Conservation (phyloP, 768 basidiomycete genomes). For the Lyophyllum semitale region DNA sequence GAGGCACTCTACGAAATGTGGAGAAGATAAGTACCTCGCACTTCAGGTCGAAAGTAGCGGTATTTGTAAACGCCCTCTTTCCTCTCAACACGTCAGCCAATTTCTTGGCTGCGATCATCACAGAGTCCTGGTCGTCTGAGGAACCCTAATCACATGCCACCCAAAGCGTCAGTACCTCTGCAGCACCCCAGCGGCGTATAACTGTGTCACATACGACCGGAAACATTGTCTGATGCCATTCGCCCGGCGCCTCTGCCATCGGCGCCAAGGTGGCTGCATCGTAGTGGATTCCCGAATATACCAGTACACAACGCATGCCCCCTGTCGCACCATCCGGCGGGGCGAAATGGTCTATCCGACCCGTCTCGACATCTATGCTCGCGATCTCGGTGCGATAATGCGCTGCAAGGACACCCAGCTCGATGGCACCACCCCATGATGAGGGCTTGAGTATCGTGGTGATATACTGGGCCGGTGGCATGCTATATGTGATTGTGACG, state of each 20-base stretch:
- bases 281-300: slow-evolving; percentile 97
- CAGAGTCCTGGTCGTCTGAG: slow-evolving; percentile 45
- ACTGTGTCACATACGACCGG: slow-evolving; percentile 47
- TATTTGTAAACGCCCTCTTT: slow-evolving; percentile 89
- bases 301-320: slow-evolving; percentile 63
- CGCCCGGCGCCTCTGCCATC: slow-evolving; percentile 67
- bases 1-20: neutral
- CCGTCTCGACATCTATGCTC: slow-evolving; percentile 90
- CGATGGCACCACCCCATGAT: slow-evolving; percentile 97
- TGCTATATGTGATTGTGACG: slow-evolving; percentile 25
- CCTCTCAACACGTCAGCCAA: slow-evolving; percentile 72
- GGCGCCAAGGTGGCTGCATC: slow-evolving; percentile 89
- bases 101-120: slow-evolving; percentile 65
- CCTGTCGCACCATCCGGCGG: slow-evolving; percentile 44
- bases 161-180: neutral
- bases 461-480: slow-evolving; percentile 73
- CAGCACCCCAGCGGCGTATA: neutral
- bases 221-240: slow-evolving; percentile 90
- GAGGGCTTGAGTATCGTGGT: slow-evolving; percentile 74
- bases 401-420: slow-evolving; percentile 80
- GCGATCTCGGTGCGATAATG: slow-evolving; percentile 87
- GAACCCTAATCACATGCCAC: slow-evolving; percentile 26
- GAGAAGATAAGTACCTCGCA: slow-evolving; percentile 63
- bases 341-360: slow-evolving; percentile 82
- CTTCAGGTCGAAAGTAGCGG: slow-evolving; percentile 85